Conservation (phyloP, 441 rosid genomes). For the Erodium trifolium region DNA sequence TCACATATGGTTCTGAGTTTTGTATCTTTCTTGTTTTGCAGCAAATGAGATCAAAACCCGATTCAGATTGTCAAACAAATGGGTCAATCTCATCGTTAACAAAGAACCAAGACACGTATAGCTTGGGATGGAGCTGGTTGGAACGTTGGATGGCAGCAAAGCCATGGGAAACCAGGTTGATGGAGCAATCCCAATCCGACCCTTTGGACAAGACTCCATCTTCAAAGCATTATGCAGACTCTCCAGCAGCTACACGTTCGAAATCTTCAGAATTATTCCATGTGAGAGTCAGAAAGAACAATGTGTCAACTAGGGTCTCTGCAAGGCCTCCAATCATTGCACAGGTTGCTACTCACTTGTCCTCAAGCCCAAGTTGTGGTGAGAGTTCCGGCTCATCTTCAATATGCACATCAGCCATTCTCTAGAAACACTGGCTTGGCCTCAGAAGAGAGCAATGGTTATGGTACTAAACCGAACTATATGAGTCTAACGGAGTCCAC, state of each 20-base stretch:
- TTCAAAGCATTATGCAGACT: conserved; percentile 23
- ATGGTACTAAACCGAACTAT: conserved; percentile 53
- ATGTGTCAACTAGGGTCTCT: conserved; percentile 66
- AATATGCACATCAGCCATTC: conserved; percentile 50
- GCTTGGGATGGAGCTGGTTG: conserved; percentile 98
- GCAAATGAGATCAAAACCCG: conserved; percentile 70
- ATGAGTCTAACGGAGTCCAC: conserved; percentile 83
- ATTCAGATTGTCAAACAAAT: conserved; percentile 28
- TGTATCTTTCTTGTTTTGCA: conserved; percentile 13
- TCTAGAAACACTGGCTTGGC: conserved; percentile 48
- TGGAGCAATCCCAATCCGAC: conserved; percentile 48
- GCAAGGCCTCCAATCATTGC: conserved; percentile 49
- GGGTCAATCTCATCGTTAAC: conserved; percentile 30
- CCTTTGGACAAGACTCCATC: conserved; percentile 34
- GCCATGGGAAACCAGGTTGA: conserved; percentile 85
- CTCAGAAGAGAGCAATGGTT: conserved; percentile 40
- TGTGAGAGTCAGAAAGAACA: conserved; percentile 47
- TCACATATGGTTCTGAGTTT: no score
- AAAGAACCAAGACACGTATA: conserved; percentile 49
- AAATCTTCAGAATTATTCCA: conserved; percentile 40
- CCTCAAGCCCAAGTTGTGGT: conserved; percentile 68
- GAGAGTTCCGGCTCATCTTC: conserved; percentile 76
- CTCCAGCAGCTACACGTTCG: conserved; percentile 22
- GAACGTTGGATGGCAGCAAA: conserved; percentile 95
- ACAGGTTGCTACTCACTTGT: conserved; percentile 34